Evolutionary conservation across 331 rosid species (phyloP).

Genomic region (Rosa hybrid): DNA sequence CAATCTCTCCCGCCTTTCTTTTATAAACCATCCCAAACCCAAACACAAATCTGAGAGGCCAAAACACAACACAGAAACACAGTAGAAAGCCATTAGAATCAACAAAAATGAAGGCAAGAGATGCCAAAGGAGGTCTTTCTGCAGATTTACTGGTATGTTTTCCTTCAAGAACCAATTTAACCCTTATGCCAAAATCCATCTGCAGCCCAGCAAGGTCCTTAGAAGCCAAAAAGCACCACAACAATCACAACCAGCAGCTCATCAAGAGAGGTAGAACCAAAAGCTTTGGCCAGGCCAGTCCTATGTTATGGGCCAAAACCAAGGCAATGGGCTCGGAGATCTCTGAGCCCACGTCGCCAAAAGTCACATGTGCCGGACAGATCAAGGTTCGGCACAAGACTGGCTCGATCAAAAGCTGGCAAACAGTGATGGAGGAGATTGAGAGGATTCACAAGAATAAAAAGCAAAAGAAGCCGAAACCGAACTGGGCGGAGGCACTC

Average conservation of each 20-base stretch:
- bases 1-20: slow-evolving; percentile 45
- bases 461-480: slow-evolving; percentile 48
- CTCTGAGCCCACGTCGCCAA: slow-evolving; percentile 88
- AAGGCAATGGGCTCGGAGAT: slow-evolving; percentile 61
- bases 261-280: slow-evolving; percentile 51
- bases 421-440: slow-evolving; percentile 91
- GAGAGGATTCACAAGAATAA: slow-evolving; percentile 70
- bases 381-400: slow-evolving; percentile 75
- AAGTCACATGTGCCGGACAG: slow-evolving; percentile 97
- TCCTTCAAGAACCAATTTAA: slow-evolving; percentile 68
- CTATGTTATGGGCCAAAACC: slow-evolving; percentile 66
- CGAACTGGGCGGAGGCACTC: slow-evolving; percentile 59
- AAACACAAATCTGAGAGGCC: not conserved
- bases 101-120: slow-evolving; percentile 52
- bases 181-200: slow-evolving; percentile 76
- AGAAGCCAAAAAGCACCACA: slow-evolving; percentile 49
- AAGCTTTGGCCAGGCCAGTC: slow-evolving; percentile 54
- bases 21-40: slow-evolving; percentile 36
- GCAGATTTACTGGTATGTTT: slow-evolving; percentile 82
- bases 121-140: slow-evolving; percentile 54
- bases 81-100: not conserved
- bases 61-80: not conserved
- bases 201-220: slow-evolving; percentile 78
- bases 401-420: slow-evolving; percentile 70
- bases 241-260: slow-evolving; percentile 22